Evolutionary conservation across 352 stramenopile species (phyloP).

Genomic region (Pseudoperonospora humuli): DNA sequence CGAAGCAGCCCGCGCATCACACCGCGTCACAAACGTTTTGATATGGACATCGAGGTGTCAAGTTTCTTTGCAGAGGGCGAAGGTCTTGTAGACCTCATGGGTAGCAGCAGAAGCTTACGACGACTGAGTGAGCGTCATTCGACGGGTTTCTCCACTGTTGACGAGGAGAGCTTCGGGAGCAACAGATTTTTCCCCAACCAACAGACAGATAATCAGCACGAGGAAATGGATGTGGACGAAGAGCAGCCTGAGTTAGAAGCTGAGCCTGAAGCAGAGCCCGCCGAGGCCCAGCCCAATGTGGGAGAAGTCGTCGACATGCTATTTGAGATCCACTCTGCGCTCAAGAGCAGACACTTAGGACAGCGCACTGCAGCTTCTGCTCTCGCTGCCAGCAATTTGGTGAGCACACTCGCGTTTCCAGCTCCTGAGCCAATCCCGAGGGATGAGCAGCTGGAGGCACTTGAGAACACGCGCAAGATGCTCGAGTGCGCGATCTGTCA

Average conservation of each 20-base stretch:
- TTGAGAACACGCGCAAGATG: constrained; percentile 82
- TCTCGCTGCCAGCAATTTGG: constrained; percentile 65
- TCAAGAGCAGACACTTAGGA: constrained; percentile 71
- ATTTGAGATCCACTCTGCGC: constrained; percentile 78
- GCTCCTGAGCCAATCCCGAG: constrained; percentile 42
- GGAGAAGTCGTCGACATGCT: constrained; percentile 76
- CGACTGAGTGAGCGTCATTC: constrained; percentile 26
- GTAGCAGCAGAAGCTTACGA: constrained; percentile 11
- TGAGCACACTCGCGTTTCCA: constrained; percentile 59
- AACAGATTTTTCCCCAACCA: constrained; percentile 11
- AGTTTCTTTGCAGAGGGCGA: constrained; percentile 62
- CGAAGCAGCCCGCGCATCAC: constrained; percentile 50
- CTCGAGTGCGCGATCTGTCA: constrained; percentile 83
- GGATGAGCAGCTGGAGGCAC: constrained; percentile 67
- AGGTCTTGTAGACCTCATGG: constrained; percentile 56
- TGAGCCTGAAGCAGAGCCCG: constrained; percentile 21
- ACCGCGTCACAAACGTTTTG: constrained; percentile 56
- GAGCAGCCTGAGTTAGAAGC: constrained; percentile 17
- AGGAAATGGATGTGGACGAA: constrained; percentile 30
- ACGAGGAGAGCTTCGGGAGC: constrained; percentile 2
- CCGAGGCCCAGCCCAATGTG: constrained; percentile 32
- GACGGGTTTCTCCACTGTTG: constrained; percentile 20
- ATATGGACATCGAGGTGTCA: constrained; percentile 83
- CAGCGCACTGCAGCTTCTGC: constrained; percentile 70
- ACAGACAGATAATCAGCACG: constrained; percentile 12